Evolutionary conservation across 805 yeast species (phyloP), one percentile per base, ranked within the genome.

Genomic region (Wickerhamomyces strasburgensis): DNA sequence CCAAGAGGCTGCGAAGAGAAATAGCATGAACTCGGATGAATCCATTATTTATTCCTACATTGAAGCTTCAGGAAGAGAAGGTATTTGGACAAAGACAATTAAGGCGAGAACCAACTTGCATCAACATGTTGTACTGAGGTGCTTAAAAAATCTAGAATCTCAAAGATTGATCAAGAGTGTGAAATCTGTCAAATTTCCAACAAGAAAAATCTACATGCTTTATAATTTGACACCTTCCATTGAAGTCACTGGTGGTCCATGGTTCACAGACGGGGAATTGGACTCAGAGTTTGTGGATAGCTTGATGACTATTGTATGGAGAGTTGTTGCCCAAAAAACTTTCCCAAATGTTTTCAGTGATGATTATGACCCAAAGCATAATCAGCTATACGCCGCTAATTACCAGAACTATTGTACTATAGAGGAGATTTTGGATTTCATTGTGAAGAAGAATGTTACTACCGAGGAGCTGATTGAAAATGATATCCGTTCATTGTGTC

Each of bases 241-340:
- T 23, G 98, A 90, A 48, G 93, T 93, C 27, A 93, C 98, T 0
- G 98, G 98, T 46, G 98, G 98, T 5, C 98, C 98, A 4, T 93
- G 98, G 98, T 93, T 89, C 57, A 88, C 97, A 0, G 98, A 93
- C 57, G 79, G 89, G 25, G 98, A 93, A 60, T 69, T 93, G 39
- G 98, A 93, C 57, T 79, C 87, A 3, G 98, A 90, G 60, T 93
- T 93, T 53, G 89, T 93, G 40, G 90, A 86, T 47, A 78, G 87
- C 33, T 64, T 93, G 38, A 60, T 86, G 47, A 78, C 86, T 15
- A 89, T 89, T 29, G 78, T 89, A 6, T 93, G 97, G 96, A 70
- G 93, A 48, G 90, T 67, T 59, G 80, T 86, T 8, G 84, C 90
- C 2, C 73, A 78, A 23, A 76, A 73, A 48, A 75, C 96, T 1